Evolutionary conservation across 78 protist species (phyloP), one percentile per base, ranked within the genome.

Genomic region (Cavenderia fasciculata): DNA sequence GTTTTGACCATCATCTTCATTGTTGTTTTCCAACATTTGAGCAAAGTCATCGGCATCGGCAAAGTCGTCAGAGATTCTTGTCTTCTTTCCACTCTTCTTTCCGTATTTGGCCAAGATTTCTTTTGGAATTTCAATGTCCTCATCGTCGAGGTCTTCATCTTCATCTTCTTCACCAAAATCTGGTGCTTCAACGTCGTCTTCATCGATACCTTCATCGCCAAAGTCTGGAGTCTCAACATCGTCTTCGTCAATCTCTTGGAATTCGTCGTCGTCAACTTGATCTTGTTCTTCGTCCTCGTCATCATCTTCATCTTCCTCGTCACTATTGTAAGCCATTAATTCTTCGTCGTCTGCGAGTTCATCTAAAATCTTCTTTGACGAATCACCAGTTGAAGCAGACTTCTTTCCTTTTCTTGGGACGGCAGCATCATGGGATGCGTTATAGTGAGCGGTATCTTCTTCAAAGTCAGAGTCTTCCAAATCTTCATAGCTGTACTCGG

Each of bases 21-120:
- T 34, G 23, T 27, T 6, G 6, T 41, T 43, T 43, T 86, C 92
- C 12, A 86, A 25, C 68, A 86, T 62, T 16, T 3, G 4, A 14
- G 52, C 82, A 52, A 86, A 74, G 1, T 86, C 92, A 11, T 86
- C 92, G 2, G 85, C 92, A 70, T 69, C 79, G 82, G 70, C 70
- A 38, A 86, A 74, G 14, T 49, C 21, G n/a, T 73, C 82, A n/a
- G 72, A 36, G 2, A 23, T 18, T 36, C 36, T 29, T 59, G 29
- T 68, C 66, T 68, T 49, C 34, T 41, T 38, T 59, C 27, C 33
- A 16, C 49, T 65, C 29, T n/a, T 36, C 33, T 23, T 51, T 51
- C n/a, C n/a, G n/a, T n/a, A n/a, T n/a, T n/a, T n/a, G n/a, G n/a
- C n/a, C n/a, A n/a, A n/a, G 19, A 21, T 40, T 38, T 54, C 29